Evolutionary conservation across 2,329 filamentous ascomycete species (phyloP), one percentile per base, ranked within the genome.

Genomic region (Alternaria dauci): DNA sequence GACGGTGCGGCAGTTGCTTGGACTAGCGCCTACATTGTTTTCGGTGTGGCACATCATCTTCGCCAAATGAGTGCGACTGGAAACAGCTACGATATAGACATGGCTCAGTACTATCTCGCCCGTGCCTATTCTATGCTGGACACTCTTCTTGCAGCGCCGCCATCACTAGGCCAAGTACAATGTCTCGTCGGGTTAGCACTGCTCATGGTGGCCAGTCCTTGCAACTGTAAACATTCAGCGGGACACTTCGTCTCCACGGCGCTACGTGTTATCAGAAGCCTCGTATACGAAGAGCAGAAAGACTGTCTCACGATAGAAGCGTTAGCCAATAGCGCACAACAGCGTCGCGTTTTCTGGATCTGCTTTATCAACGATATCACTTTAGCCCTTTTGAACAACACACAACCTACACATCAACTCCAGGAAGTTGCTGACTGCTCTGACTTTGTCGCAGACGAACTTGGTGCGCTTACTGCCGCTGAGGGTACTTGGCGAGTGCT

Each of bases 311-410:
- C 28, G n/a, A n/a, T 32, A 11, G 46, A 52, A 3, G 5, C 25
- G 42, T 18, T 52, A 2, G 51, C 47, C n/a, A 65, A 72, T 11
- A 43, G 63, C 5, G 63, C 70, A 51, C 67, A 73, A 26, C 55
- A 71, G 42, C 57, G 63, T 7, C 63, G 71, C 5, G 63, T 70
- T 5, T 72, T 72, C 52, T 72, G 72, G 68, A 61, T 74, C 16
- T 67, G 65, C 9, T 73, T 71, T 57, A 58, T 68, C 36, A 52
- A 60, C 6, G 67, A 69, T 34, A 69, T 68, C 2, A 67, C 59
- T 4, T 52, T 63, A 18, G 65, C 54, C 20, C 66, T 73, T 4
- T 18, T 69, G 5, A 62, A 59, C 18, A 71, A 68, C 28, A 52
- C 61, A 9, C 66, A 65, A 0, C 66, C 58, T 2, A 69, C 69